Base-by-base conservation (phyloP, 148 eudicot genomes). In the Cornus florida region DNA sequence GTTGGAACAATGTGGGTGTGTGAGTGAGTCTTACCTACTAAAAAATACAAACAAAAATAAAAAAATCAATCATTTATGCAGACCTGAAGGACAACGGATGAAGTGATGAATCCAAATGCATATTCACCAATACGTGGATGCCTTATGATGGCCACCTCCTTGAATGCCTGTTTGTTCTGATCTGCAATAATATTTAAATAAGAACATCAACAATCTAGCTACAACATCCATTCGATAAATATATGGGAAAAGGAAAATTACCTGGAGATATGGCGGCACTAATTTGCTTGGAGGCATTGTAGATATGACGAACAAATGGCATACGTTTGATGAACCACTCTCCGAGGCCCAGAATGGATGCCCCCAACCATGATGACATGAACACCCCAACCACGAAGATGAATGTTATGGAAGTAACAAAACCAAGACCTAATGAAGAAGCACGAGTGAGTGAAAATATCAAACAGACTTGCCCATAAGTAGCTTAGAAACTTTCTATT, bases 291-390 rank as follows among this genome's bases (percentile, higher is more conserved):
- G 88, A 86, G 69, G 88, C 88, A 59, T 76, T 80, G 70, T 86
- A 86, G 33, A 86, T 75, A 77, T 86, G 88, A 46, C 81, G 85
- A 65, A 86, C 83, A 80, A 86, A 77, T 28, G 88, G 86, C 86
- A 86, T 77, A 46, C 86, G 78, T 69, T 86, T 86, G 38, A 86
- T 86, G 75, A 86, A 83, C 88, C 88, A 86, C 57, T 86, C 88
- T n/a, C 88, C 88, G 33, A 86, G 78, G 57, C 86, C 60, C 79
- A 86, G 78, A 69, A 86, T 73, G 9, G 88, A 82, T 59, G 88
- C 76, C 72, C 88, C 88, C 86, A 83, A 65, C 88, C 88, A 86
- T 20, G 88, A 86, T 57, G 88, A 86, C 83, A 81, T 83, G 75
- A 86, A 80, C 48, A 83, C 86, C 4, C 88, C 88, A 39, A 86